Evolutionary conservation across 208 protist species (phyloP), one percentile per base, ranked within the genome.

Genomic region (Trypanosoma melophagium): DNA sequence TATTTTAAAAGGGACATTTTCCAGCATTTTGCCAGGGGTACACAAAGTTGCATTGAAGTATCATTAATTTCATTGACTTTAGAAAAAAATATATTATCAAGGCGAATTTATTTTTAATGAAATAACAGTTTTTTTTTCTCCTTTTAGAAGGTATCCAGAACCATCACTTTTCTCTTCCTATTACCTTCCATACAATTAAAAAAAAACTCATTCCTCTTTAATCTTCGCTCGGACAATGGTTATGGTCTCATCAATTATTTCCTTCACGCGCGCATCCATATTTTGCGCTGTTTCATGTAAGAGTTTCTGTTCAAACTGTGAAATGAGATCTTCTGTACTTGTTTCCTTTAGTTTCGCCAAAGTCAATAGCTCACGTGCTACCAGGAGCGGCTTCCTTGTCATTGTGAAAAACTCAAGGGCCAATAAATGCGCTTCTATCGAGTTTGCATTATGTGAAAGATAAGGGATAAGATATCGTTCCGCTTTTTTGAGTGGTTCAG

Each of bases 401-500:
- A 57, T 60, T 40, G 81, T 92, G 81, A 92, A 95, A 52, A 88
- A 72, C 51, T 91, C 83, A 31, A 87, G 44, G 2, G 87, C 87
- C 22, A 95, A 74, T 17, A 78, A n/a, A 66, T 95, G 90, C 19
- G 83, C 82, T 38, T 75, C 71, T 19, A 60, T 60, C 14, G 77
- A 74, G 21, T 62, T 28, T 9, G 35, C 60, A 63, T 83, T 81
- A 72, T 92, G 64, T 19, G 62, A 53, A 47, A 95, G 78, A 21
- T 92, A 80, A 40, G 73, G 66, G 19, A 53, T 52, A 47, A 95
- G 66, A 80, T 95, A 95, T 19, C 81, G 78, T 60, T 80, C 71
- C 24, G 90, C 90, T 71, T 95, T 92, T 14, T 66, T 65, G 54
- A 95, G 79, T 49, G 90, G 87, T 19, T 86, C 79, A 12, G 83